Conservation (phyloP, 2,329 filamentous ascomycete species). For the Uncinocarpus reesii region DNA sequence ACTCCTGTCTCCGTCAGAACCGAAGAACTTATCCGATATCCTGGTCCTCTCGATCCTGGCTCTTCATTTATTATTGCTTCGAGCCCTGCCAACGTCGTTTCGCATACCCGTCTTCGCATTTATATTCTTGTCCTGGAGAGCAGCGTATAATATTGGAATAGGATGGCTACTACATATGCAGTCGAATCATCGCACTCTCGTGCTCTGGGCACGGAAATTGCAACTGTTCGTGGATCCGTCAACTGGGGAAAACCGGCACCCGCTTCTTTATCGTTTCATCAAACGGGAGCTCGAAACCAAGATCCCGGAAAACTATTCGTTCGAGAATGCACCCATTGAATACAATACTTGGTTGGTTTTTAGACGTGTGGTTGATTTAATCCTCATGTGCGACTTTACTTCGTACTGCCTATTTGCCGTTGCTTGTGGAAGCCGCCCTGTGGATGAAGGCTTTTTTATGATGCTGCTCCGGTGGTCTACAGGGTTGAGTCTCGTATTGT, state of each 20-base stretch:
- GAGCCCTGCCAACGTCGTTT: constrained; percentile 56
- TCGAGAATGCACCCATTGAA: constrained; percentile 86
- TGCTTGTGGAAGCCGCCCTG: constrained; percentile 68
- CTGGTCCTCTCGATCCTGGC: constrained; percentile 69
- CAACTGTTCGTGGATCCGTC: constrained; percentile 76
- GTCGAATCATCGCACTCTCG: constrained; percentile 75
- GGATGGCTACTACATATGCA: constrained; percentile 80
- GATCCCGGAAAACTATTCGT: constrained; percentile 85
- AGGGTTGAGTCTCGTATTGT: constrained; percentile 69
- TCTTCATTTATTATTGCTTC: constrained; percentile 63
- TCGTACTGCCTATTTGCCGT: constrained; percentile 95
- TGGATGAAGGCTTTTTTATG: constrained; percentile 58
- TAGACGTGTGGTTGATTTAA: constrained; percentile 86
- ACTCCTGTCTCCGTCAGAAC: constrained; percentile 82
- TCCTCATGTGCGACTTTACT: constrained; percentile 96
- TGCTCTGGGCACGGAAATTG: constrained; percentile 77
- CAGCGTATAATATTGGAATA: constrained; percentile 87
- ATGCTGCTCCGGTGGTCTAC: constrained; percentile 65
- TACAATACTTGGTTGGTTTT: constrained; percentile 99
- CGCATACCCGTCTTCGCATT: constrained; percentile 69
- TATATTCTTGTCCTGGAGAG: constrained; percentile 85
- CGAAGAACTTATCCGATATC: constrained; percentile 85
- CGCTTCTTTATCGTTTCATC: constrained; percentile 70
- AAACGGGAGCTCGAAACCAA: constrained; percentile 90
- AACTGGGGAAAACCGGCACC: constrained; percentile 70